Conservation (phyloP, 2,329 filamentous ascomycete species). For the Emergomyces pasteurianus region DNA sequence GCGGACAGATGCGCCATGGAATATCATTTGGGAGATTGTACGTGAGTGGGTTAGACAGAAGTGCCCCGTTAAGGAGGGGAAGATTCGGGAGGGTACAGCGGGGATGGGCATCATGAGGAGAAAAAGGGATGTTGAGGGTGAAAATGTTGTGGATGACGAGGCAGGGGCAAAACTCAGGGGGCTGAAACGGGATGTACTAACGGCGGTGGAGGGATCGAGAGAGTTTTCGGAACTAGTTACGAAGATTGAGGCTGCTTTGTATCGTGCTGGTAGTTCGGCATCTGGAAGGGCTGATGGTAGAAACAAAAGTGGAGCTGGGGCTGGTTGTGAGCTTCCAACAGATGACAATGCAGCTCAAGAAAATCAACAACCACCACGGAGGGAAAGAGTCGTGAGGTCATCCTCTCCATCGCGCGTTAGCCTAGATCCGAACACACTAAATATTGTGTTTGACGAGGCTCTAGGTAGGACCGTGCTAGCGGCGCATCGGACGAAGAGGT, state of each 20-base stretch:
- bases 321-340: background rate
- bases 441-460: slow-evolving; percentile 67
- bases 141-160: slow-evolving; percentile 11
- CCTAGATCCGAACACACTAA: slow-evolving; percentile 33
- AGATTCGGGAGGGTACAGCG: slow-evolving; percentile 56
- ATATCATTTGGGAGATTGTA: slow-evolving; percentile 83
- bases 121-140: slow-evolving; percentile 4
- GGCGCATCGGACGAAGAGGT: slow-evolving; percentile 45
- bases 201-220: slow-evolving; percentile 22
- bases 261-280: slow-evolving; percentile 19
- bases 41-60: slow-evolving; percentile 80
- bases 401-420: background rate
- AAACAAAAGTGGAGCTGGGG: background rate
- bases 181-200: slow-evolving; percentile 27
- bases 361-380: background rate
- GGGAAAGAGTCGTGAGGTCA: background rate
- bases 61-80: slow-evolving; percentile 60
- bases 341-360: background rate
- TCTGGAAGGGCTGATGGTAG: slow-evolving; percentile 1
- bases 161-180: slow-evolving; percentile 21
- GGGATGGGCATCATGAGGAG: slow-evolving; percentile 57
- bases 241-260: slow-evolving; percentile 34
- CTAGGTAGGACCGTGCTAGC: slow-evolving; percentile 53
- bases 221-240: slow-evolving; percentile 29
- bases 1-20: slow-evolving; percentile 89